Evolutionary conservation across 202 grass and related monocot genomes (phyloP), one percentile per base, ranked within the genome.

Genomic region (Eragrostis tef): DNA sequence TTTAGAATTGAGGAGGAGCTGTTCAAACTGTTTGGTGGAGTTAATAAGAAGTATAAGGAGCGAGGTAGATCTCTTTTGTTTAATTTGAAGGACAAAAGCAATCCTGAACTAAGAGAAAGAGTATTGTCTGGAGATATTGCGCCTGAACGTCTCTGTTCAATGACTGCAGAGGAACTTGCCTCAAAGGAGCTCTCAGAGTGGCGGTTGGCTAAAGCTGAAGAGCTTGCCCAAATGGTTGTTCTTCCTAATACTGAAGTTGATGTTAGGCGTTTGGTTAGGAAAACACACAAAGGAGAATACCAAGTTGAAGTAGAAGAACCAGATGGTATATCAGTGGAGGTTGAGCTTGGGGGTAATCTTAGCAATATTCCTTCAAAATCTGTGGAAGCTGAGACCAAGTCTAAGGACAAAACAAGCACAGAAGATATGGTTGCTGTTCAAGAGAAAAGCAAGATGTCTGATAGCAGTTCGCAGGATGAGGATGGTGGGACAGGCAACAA

Each of bases 21-120:
- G 41, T 99, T 96, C 63, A 87, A 83, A 80, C 81, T 96, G 48
- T 99, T 93, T 85, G 87, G 88, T 63, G 93, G 96, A 78, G 96
- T 99, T 51, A 99, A 93, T 84, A 99, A 99, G 82, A 99, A 99
- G 82, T 99, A 99, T 68, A 99, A 92, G 80, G 96, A 99, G 86
- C 90, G 90, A 75, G 96, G 93, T 60, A 92, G 96, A 65, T 99
- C 96, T 77, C 89, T 99, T 73, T 82, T 93, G 58, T 99, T 99
- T 56, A 99, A 99, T 83, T 84, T 99, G 74, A 99, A 99, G 88
- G 96, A 99, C 86, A 92, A 77, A 75, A 90, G 26, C 74, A 99
- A 99, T 46, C 96, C 93, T 59, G 92, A 99, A 82, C 84, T 99
- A 84, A 88, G 85, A 48, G 84, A 79, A 81, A 90, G 93, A 52